phyloP scores from a whole-genome alignment of 176 grass and related monocot genomes.

The Oryza meridionalis region DNA sequence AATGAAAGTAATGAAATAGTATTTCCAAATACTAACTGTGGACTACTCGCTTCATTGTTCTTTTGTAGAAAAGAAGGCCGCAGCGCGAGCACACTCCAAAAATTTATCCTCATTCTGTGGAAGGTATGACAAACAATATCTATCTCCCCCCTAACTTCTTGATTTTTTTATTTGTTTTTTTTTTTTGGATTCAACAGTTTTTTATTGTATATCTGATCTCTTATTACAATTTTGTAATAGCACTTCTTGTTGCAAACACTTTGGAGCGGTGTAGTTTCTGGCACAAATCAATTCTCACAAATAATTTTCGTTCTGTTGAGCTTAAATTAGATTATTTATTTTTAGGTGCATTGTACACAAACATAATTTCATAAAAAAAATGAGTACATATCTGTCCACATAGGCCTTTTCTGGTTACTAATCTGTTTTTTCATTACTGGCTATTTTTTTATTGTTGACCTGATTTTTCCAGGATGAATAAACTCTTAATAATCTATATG shows the following conservation, averaged over 20 bases:
- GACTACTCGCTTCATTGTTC: conserved; percentile 16
- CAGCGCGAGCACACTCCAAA: conserved; percentile 86
- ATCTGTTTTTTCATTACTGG: too few relatives aligned
- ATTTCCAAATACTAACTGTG: not conserved
- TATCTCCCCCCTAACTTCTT: not conserved
- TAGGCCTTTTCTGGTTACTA: not conserved
- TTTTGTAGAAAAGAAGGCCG: conserved; percentile 82
- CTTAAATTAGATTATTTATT: not conserved
- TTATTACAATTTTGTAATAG: not conserved
- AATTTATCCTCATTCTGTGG: conserved; percentile 90
- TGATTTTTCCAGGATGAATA: not conserved
- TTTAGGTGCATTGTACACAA: not conserved
- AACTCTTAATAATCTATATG: not conserved
- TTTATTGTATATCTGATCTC: not conserved
- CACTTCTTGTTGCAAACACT: not conserved
- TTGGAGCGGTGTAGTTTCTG: not conserved
- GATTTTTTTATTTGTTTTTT: not conserved
- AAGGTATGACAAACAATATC: conserved; percentile 56
- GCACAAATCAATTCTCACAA: too few relatives aligned
- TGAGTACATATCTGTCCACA: not conserved
- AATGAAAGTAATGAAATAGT: not conserved
- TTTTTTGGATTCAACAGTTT: too few relatives aligned
- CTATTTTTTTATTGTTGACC: not conserved
- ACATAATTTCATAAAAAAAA: too few relatives aligned
- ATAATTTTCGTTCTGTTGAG: not conserved